Evolutionary conservation across 257 asterid species (phyloP), one percentile per base, ranked within the genome.

Genomic region (Knoxia roxburghii): DNA sequence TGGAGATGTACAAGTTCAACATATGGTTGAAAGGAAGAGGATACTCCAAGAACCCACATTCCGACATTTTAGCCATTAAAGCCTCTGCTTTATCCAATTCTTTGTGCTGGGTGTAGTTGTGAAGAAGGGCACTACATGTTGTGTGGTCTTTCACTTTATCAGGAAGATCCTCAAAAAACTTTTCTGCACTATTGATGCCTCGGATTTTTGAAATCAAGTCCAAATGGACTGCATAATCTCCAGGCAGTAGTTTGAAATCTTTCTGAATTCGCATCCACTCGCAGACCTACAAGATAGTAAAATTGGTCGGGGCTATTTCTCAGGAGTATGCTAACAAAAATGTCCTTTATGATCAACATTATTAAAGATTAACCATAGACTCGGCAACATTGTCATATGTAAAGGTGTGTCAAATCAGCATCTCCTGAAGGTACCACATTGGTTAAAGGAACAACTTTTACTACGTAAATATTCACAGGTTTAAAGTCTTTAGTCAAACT

Each of bases 11-110:
- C 40, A 94, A 80, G 57, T 95, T 76, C 40, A 94, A 73, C 87
- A 94, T 87, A 77, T 90, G 97, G 75, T 94, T 94, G 68, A 72
- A 94, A n/a, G 99, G 97, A 72, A 94, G 90, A 23, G 93, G 79
- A 68, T 79, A 67, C 43, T 76, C 83, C 84, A 94, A 67, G 75
- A 85, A 88, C 74, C 68, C 95, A 55, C 87, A 83, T 74, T 86
- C 96, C 2, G 95, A 79, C 96, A 94, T 90, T 73, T 84, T 90
- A 39, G 83, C 73, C 89, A 94, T 80, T 66, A 94, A 72, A 27
- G 91, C 92, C 81, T 88, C 97, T 0, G 99, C 97, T 67, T 86
- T 87, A 27, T 63, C 76, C 1, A 62, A 29, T 52, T 86, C 88
- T 49, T 85, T 85, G 75, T 83, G 74, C 74, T 83, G 92, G 70